phyloP scores from a whole-genome alignment of 139 green algal species.

The Nannochloris sp. region DNA sequence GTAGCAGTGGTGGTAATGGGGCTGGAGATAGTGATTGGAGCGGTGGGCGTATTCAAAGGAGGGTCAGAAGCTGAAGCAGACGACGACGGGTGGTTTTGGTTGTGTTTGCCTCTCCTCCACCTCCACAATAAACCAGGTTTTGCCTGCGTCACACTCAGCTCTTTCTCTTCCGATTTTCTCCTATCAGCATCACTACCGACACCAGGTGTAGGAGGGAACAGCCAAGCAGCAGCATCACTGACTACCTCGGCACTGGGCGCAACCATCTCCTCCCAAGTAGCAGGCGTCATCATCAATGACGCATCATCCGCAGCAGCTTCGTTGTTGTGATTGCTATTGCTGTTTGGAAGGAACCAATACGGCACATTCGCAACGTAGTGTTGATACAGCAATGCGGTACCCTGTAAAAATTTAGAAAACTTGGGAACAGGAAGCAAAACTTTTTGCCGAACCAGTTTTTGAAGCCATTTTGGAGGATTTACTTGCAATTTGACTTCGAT shows the following conservation, averaged over 20 bases:
- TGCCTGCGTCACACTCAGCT: too few species aligned
- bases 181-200: too few species aligned
- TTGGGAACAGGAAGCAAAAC: slow-evolving; percentile 64
- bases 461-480: slow-evolving; percentile 40
- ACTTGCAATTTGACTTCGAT: slow-evolving; percentile 83
- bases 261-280: slow-evolving; percentile 58
- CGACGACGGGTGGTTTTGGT: too few species aligned
- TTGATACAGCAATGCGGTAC: slow-evolving; percentile 34
- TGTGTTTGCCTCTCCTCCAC: too few species aligned
- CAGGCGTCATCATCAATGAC: slow-evolving; percentile 35
- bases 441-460: slow-evolving; percentile 33
- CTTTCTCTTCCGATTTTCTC: too few species aligned
- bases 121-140: too few species aligned
- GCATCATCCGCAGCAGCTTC: not conserved
- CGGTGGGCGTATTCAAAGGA: too few species aligned
- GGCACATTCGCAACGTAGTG: slow-evolving; percentile 18
- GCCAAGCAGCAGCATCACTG: slow-evolving; percentile 3
- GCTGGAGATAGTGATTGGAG: too few species aligned
- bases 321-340: too few species aligned
- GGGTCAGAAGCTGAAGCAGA: too few species aligned
- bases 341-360: slow-evolving; percentile 65
- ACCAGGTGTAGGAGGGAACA: slow-evolving; percentile 5
- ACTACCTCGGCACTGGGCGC: slow-evolving; percentile 13
- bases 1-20: too few species aligned
- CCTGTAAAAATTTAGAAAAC: slow-evolving; percentile 82